Evolutionary conservation across 805 yeast genomes (phyloP).

Genomic region (Cyberlindnera bimundalis): DNA sequence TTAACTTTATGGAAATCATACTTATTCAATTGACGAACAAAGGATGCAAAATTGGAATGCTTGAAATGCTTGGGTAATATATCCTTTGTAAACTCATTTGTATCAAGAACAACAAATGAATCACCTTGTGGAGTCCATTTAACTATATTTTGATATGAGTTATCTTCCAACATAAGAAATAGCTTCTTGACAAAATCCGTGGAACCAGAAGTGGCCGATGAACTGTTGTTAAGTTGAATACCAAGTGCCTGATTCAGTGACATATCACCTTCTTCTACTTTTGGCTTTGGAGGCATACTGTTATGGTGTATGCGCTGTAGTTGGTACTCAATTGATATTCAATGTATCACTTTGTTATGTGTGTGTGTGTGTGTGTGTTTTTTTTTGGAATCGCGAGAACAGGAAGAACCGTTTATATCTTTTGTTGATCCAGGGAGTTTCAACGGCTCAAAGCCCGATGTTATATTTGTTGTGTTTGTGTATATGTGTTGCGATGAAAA

Average conservation of each 20-base stretch:
- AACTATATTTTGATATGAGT: slow-evolving; percentile 69
- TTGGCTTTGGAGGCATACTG: slow-evolving; percentile 22
- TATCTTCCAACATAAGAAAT: slow-evolving; percentile 81
- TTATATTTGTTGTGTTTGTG: too few relatives aligned
- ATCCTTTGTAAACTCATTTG: slow-evolving; percentile 84
- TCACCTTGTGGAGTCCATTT: slow-evolving; percentile 87
- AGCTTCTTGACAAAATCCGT: slow-evolving; percentile 77
- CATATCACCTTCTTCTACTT: slow-evolving; percentile 5
- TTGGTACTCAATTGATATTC: not conserved
- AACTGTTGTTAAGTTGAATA: slow-evolving; percentile 20
- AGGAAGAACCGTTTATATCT: too few relatives aligned
- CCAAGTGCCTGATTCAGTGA: slow-evolving; percentile 22
- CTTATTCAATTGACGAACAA: slow-evolving; percentile 93
- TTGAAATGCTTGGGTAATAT: slow-evolving; percentile 91
- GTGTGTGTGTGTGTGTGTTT: too few relatives aligned
- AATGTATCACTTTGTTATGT: not conserved
- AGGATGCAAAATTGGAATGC: slow-evolving; percentile 91
- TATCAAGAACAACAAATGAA: slow-evolving; percentile 83
- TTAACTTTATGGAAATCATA: slow-evolving; percentile 97
- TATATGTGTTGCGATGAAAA: too few relatives aligned
- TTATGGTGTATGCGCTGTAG: not conserved
- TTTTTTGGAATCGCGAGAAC: too few relatives aligned
- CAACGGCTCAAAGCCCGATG: too few relatives aligned
- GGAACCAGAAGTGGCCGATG: slow-evolving; percentile 42
- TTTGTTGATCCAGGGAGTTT: too few relatives aligned